These are phyloP conservation scores for Linderniella brevidens DNA, from an alignment of 257 asterid genomes.

Conservation along the genomic window DNA sequence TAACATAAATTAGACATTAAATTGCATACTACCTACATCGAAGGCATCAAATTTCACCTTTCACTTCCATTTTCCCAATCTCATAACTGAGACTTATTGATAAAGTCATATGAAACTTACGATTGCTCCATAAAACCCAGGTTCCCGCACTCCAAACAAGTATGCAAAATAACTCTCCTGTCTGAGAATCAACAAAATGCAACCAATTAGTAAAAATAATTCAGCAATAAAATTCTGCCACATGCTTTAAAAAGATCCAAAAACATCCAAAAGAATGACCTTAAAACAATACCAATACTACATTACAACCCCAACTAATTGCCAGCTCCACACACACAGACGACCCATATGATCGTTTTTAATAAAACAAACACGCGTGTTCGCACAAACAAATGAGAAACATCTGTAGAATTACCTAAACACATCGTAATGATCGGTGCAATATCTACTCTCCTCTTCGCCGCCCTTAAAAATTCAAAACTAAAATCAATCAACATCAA, in stretches of 20 bases:
- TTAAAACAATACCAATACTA: too few species aligned
- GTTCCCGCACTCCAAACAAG: conserved; percentile 94
- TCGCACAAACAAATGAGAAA: not conserved
- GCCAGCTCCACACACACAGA: too few species aligned
- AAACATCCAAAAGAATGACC: too few species aligned
- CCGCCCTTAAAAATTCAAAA: conserved; percentile 50
- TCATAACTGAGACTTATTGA: too few species aligned
- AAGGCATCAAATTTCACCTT: too few species aligned
- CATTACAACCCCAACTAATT: too few species aligned
- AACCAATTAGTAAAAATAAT: conserved; percentile 12
- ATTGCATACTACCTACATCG: too few species aligned
- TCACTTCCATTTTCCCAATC: too few species aligned
- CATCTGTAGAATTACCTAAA: conserved; percentile 36
- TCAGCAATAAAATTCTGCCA: conserved; percentile 1
- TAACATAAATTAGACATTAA: too few species aligned
- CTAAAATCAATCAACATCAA: not conserved
- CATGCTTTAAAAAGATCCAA: not conserved
- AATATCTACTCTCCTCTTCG: conserved; percentile 70
- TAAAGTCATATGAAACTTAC: conserved; percentile 31
- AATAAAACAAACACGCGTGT: too few species aligned
- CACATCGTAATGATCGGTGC: conserved; percentile 76
- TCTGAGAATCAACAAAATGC: conserved; percentile 23
- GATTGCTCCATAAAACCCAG: conserved; percentile 89
- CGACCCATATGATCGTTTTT: too few species aligned
- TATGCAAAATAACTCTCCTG: conserved; percentile 97